Base-by-base conservation (phyloP, 2,329 filamentous ascomycete genomes). In the Hyphodiscus sp. region DNA sequence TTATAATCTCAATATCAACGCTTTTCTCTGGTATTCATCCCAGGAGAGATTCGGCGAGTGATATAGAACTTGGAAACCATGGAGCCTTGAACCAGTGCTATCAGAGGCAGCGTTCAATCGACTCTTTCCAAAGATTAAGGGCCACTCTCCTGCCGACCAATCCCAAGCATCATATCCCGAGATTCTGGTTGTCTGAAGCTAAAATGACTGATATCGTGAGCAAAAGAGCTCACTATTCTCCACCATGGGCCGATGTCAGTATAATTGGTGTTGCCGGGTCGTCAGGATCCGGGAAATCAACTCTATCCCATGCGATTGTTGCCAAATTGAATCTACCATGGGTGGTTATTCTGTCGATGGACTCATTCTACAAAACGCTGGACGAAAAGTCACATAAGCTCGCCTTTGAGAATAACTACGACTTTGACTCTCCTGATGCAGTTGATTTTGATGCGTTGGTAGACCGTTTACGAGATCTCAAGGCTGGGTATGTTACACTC, bases 291-390 rank as follows among this genome's bases (percentile, higher is more conserved):
- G 76, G 92, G 54, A 99, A 99, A 76, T 96, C 92, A 7, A 96
- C 91, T 7, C 75, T 99, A 51, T 91, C 94, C 30, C 82, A 95
- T 68, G 90, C 92, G 59, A 96, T 99, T 63, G 89, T 97, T 60
- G 86, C 82, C 64, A 86, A 88, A 65, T 75, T 99, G 64, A 96
- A 94, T 71, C 75, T 99, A 59, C 94, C 94, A 53, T 99, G 94
- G 92, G 94, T 99, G 57, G 91, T 96, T 48, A 96, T 99, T 71
- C 73, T 99, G 64, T 95, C 91, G 43, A 97, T 99, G 86, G 94
- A 99, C 71, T 96, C 92, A 13, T 99, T 96, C 71, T 99, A 99
- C 74, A 97, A 96, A 73, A 87, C 86, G 18, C 74, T 99, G 62
- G 87, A 82, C 18, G 77, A 84, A 2, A 91, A 91, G 66, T 78